Evolutionary conservation across 805 yeast genomes (phyloP).

Genomic region (Yamadazyma philogaea): DNA sequence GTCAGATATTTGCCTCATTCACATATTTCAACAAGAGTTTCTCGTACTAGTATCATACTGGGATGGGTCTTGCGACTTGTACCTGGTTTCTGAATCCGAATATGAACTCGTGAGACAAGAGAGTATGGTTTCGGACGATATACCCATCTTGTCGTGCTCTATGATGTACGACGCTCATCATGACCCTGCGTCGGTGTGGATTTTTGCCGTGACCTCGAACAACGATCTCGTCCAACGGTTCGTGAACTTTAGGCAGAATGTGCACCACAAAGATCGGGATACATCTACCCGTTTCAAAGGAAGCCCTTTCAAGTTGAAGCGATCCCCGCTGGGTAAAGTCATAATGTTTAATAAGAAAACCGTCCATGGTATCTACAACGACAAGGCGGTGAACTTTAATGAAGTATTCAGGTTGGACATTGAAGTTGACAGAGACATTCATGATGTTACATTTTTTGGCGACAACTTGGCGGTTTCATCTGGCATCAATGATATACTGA

Average conservation of each 20-base stretch:
- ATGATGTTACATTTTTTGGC: conserved; percentile 13
- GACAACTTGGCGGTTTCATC: conserved; percentile 10
- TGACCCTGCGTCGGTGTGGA: conserved; percentile 11
- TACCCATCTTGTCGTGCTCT: conserved; percentile 15
- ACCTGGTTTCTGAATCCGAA: conserved; percentile 7
- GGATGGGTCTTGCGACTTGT: conserved; percentile 16
- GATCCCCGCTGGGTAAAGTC: no score
- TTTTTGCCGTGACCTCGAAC: conserved; percentile 15
- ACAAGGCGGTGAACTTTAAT: conserved; percentile 10
- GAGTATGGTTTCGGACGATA: neutral
- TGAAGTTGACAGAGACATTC: conserved; percentile 6
- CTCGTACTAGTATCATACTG: conserved; percentile 15
- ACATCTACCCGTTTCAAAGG: conserved; percentile 9
- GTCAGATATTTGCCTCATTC: conserved; percentile 13
- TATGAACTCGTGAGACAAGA: conserved; percentile 2
- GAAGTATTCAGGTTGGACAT: conserved; percentile 4
- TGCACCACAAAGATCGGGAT: conserved; percentile 3
- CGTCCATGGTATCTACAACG: conserved; percentile 12
- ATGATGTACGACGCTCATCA: conserved; percentile 7
- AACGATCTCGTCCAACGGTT: conserved; percentile 15
- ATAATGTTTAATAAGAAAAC: conserved; percentile 15
- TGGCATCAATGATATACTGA: conserved; percentile 5
- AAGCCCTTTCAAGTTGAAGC: conserved; percentile 17
- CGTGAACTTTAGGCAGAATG: conserved; percentile 8
- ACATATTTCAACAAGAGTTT: conserved; percentile 4